phyloP scores from a whole-genome alignment of 345 rosid species.

The Brassica cretica region DNA sequence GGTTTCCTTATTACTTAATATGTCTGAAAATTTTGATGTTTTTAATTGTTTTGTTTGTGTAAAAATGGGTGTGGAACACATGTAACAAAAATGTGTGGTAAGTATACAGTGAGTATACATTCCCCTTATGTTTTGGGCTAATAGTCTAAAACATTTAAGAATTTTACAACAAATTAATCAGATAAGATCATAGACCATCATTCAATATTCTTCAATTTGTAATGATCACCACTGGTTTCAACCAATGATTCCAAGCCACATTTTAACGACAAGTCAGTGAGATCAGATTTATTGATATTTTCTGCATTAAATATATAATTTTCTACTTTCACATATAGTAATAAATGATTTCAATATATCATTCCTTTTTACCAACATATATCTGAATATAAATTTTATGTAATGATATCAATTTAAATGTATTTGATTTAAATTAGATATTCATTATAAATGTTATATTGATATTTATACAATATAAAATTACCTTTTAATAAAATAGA shows the following conservation, averaged over 20 bases:
- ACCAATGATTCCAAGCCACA: not conserved
- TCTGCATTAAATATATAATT: not conserved
- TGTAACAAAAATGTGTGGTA: not conserved
- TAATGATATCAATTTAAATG: not conserved
- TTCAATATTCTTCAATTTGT: not conserved
- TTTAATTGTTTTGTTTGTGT: constrained; percentile 11
- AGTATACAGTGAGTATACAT: not conserved
- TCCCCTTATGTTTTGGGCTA: not conserved
- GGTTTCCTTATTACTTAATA: constrained; percentile 16
- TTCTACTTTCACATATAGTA: not conserved
- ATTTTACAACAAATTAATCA: not conserved
- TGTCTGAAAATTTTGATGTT: not conserved
- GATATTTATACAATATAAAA: not conserved
- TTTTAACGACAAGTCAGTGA: not conserved
- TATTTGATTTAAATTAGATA: not conserved
- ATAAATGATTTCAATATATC: not conserved
- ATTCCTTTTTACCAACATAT: not conserved
- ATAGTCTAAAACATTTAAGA: not conserved
- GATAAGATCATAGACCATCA: constrained; percentile 27
- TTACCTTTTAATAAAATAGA: not conserved
- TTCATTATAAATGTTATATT: not conserved
- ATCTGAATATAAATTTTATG: not conserved
- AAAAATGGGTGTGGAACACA: constrained; percentile 3
- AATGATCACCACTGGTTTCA: constrained; percentile 16
- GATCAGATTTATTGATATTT: not conserved